A percentile compares a stretch with the other conserved stretches of the same genome.
Conservation (phyloP, 257 asterid genomes). For the Solanum pimpinellifolium region DNA sequence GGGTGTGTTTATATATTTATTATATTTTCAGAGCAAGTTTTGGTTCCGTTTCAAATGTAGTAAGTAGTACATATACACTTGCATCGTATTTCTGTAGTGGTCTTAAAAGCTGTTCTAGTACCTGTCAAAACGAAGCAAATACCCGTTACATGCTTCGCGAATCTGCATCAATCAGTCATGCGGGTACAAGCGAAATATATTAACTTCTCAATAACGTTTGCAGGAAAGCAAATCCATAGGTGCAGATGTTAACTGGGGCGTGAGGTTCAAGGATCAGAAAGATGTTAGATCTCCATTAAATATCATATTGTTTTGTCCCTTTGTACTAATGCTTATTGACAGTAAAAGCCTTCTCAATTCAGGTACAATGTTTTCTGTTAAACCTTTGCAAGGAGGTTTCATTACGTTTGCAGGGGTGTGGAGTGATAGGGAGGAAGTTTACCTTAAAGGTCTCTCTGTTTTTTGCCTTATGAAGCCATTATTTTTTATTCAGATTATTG, state of each 20-base stretch:
- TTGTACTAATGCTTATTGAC: not conserved
- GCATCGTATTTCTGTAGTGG: not conserved
- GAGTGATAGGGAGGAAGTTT: slow-evolving; percentile 70
- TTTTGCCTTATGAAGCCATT: not conserved
- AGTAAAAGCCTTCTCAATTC: slow-evolving; percentile 16
- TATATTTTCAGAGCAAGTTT: not conserved
- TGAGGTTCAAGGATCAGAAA: slow-evolving; percentile 68
- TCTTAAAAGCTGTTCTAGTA: not conserved
- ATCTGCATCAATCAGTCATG: not conserved
- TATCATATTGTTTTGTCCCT: not conserved
- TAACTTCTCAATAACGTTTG: not conserved
- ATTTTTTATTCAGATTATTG: not conserved
- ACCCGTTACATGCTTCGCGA: not conserved
- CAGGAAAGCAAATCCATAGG: slow-evolving; percentile 96
- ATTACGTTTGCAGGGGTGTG: slow-evolving; percentile 80
- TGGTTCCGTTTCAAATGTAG: slow-evolving; percentile 1
- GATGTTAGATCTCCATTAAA: slow-evolving; percentile 44
- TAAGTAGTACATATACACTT: not conserved
- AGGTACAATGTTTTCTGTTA: slow-evolving; percentile 50
- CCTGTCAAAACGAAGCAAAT: not conserved
- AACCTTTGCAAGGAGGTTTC: slow-evolving; percentile 86
- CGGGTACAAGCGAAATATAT: not conserved
- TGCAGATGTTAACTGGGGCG: slow-evolving; percentile 98
- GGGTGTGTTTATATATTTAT: not conserved
- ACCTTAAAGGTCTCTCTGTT: slow-evolving; percentile 61